phyloP scores from a whole-genome alignment of 805 yeast genomes.

The Wickerhamiella kazuoi region DNA sequence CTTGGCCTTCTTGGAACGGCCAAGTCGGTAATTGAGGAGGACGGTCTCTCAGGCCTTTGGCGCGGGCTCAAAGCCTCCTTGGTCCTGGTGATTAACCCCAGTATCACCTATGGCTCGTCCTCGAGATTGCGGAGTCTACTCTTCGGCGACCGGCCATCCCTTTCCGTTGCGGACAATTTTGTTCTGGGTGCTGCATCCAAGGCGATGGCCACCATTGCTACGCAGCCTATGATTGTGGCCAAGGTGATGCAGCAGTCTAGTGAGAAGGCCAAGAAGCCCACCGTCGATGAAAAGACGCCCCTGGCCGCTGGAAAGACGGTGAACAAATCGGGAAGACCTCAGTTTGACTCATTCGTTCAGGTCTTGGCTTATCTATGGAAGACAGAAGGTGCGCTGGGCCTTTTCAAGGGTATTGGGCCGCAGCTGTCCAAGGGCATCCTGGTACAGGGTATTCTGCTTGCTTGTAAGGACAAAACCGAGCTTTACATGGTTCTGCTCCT shows the following conservation, averaged over 20 bases:
- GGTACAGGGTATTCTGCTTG: slow-evolving; percentile 69
- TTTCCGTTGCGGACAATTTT: slow-evolving; percentile 50
- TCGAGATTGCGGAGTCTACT: slow-evolving; percentile 44
- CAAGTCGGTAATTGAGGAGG: slow-evolving; percentile 37
- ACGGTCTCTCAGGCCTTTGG: slow-evolving; percentile 64
- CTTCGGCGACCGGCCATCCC: slow-evolving; percentile 24
- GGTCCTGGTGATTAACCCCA: slow-evolving; percentile 64
- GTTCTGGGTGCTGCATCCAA: slow-evolving; percentile 64
- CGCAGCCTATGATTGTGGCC: slow-evolving; percentile 74
- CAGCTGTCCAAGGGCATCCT: slow-evolving; percentile 66
- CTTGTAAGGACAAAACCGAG: slow-evolving; percentile 54
- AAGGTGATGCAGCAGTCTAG: slow-evolving; percentile 59
- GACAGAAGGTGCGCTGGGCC: slow-evolving; percentile 44
- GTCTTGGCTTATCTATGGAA: slow-evolving; percentile 43
- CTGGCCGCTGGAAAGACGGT: slow-evolving; percentile 19
- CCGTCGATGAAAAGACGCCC: slow-evolving; percentile 17
- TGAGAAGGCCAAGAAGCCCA: slow-evolving; percentile 18
- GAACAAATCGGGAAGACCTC: slow-evolving; percentile 14
- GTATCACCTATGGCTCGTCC: slow-evolving; percentile 70
- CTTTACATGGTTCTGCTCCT: slow-evolving; percentile 16
- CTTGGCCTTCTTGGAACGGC: slow-evolving; percentile 27
- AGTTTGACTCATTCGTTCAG: slow-evolving; percentile 39
- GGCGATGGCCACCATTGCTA: slow-evolving; percentile 57
- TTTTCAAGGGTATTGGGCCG: slow-evolving; percentile 69
- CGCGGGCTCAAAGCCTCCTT: slow-evolving; percentile 65